Conservation (phyloP, 805 yeast species). For the Metschnikowia sp. region DNA sequence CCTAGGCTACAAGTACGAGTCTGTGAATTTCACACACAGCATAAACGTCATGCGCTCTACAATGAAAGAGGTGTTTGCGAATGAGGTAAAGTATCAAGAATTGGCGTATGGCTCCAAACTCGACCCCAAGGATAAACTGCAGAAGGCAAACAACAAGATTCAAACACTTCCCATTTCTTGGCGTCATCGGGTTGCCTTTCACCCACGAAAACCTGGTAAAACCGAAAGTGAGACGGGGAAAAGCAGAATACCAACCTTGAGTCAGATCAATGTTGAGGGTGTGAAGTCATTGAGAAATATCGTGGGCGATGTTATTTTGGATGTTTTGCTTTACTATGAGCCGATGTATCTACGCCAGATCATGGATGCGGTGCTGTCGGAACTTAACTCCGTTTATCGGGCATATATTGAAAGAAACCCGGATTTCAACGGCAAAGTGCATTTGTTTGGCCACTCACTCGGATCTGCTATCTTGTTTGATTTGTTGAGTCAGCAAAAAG, state of each 20-base stretch:
- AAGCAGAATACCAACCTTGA: slow-evolving; percentile 54
- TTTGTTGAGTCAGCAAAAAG: slow-evolving; percentile 51
- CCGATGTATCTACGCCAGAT: slow-evolving; percentile 63
- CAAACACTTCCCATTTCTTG: slow-evolving; percentile 91
- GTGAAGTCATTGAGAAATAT: slow-evolving; percentile 72
- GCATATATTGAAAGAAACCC: slow-evolving; percentile 64
- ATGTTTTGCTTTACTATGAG: slow-evolving; percentile 73
- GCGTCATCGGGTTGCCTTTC: slow-evolving; percentile 75
- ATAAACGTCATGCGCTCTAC: slow-evolving; percentile 62
- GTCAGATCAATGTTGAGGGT: slow-evolving; percentile 74
- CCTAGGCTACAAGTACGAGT: slow-evolving; percentile 71
- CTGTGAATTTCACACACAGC: slow-evolving; percentile 84
- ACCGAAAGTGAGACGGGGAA: slow-evolving; percentile 36
- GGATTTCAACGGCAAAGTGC: slow-evolving; percentile 72
- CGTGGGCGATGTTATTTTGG: slow-evolving; percentile 84
- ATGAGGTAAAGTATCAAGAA: slow-evolving; percentile 38
- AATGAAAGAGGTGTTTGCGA: slow-evolving; percentile 46
- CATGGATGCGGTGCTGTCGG: slow-evolving; percentile 53
- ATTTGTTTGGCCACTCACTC: slow-evolving; percentile 85
- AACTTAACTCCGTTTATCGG: slow-evolving; percentile 60
- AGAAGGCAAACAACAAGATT: slow-evolving; percentile 48
- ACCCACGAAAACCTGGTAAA: slow-evolving; percentile 42
- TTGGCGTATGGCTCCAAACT: slow-evolving; percentile 25
- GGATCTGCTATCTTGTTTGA: slow-evolving; percentile 87
- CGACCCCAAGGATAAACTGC: slow-evolving; percentile 15